These are phyloP conservation scores for Silene uniflora DNA, from an alignment of 148 eudicot genomes.

Conservation along the genomic window DNA sequence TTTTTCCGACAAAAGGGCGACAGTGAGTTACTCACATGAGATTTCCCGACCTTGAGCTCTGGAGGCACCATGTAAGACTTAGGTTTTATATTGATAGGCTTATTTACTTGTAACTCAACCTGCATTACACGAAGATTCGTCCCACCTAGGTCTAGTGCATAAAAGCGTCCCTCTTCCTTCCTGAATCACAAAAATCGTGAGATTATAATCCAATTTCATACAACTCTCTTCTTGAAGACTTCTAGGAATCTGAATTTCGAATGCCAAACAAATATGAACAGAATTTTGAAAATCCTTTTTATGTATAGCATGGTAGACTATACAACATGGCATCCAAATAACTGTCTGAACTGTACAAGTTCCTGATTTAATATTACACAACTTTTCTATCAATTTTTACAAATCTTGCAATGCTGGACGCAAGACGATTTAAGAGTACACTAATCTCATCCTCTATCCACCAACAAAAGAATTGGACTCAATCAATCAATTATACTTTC, in stretches of 20 bases:
- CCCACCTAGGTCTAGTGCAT: constrained; percentile 48
- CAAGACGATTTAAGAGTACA: neutral
- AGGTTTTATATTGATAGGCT: constrained; percentile 16
- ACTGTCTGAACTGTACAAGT: neutral
- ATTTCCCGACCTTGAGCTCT: constrained; percentile 30
- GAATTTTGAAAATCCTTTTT: neutral
- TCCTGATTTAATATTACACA: neutral
- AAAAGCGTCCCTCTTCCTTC: constrained; percentile 38
- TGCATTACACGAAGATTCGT: constrained; percentile 44
- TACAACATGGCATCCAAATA: neutral
- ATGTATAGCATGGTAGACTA: neutral
- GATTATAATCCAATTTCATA: neutral
- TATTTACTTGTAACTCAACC: constrained; percentile 29
- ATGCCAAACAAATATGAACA: neutral
- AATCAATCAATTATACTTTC: neutral
- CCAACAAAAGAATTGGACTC: too few species aligned
- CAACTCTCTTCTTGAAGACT: neutral
- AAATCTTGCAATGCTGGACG: neutral
- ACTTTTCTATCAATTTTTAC: neutral
- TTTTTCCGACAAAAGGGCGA: neutral
- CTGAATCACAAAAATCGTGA: constrained; percentile 24
- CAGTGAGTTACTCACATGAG: constrained; percentile 28
- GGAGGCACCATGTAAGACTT: constrained; percentile 29
- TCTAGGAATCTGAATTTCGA: neutral
- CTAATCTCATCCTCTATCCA: too few species aligned